Evolutionary conservation across 192 early-diverging fungal species (phyloP), one percentile per base, ranked within the genome.

Genomic region (Linnemannia elongata): DNA sequence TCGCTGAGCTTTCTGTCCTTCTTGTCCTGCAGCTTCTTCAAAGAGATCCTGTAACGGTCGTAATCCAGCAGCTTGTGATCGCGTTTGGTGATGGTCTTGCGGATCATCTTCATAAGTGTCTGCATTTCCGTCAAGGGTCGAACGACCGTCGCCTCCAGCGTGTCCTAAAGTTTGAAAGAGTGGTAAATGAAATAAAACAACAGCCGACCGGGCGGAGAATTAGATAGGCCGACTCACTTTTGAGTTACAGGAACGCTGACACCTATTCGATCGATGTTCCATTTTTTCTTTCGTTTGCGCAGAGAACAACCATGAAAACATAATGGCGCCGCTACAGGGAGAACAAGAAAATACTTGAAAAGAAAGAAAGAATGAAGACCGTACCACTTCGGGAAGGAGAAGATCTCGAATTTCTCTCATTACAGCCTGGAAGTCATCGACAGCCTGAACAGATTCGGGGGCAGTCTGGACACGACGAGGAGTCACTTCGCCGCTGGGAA

Each of bases 31-130:
- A 97, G 82, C 88, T 98, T 99, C 69, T 94, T 93, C 39, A 97
- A 83, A 27, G 89, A 85, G 24, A 91, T 89, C 33, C 93, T 87
- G 87, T 94, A 94, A 45, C 98, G 92, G 87, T 99, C 98, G 82
- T 96, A 99, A 88, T 99, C 98, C 4, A 97, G 83, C 49, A 96
- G 88, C 88, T 99, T 99, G 89, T 97, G 97, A 36, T 94, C 92
- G 38, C 97, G 94, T 90, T 99, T 99, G 6, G 92, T 91, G 72
- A 99, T 96, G 9, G 96, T 91, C 85, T 95, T 96, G 88, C 94
- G 92, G 47, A 99, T 95, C 70, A 92, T 89, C 70, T 95, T 94
- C 88, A 97, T 90, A 72, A 98, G 85, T 6, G 89, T 86, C 66
- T 97, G 89, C 78, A 96, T 92, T 75, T 98, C 97, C 22, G 89